Evolutionary conservation across 1,139 yeast genomes (phyloP).

Genomic region (Suhomyces yuchorum): DNA sequence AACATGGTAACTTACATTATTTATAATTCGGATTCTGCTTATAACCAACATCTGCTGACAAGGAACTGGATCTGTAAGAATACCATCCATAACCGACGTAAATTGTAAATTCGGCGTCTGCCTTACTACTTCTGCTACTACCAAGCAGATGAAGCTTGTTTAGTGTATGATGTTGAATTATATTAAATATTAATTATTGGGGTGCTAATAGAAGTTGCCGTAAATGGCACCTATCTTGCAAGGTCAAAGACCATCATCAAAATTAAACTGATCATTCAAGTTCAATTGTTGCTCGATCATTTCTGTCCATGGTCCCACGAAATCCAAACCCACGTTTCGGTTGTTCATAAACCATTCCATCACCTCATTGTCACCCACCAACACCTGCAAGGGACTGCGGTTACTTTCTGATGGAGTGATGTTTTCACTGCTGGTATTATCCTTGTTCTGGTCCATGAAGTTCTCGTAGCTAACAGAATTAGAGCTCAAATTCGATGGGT

Average conservation of each 20-base stretch:
- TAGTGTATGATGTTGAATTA: too few species aligned
- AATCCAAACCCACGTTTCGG: constrained; percentile 71
- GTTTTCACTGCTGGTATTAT: constrained; percentile 6
- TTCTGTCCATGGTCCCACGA: constrained; percentile 88
- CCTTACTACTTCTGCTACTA: too few species aligned
- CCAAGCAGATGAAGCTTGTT: too few species aligned
- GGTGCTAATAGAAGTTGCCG: too few species aligned
- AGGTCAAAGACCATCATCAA: constrained; percentile 26
- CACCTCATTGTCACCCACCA: constrained; percentile 54
- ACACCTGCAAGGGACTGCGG: constrained; percentile 11
- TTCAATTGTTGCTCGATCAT: constrained; percentile 68
- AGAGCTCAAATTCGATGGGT: background rate
- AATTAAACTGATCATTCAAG: constrained; percentile 38
- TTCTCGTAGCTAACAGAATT: constrained; percentile 1
- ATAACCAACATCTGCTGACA: too few species aligned
- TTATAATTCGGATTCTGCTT: too few species aligned
- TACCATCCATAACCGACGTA: too few species aligned
- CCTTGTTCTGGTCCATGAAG: constrained; percentile 4
- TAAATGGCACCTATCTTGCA: too few species aligned
- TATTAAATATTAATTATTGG: too few species aligned
- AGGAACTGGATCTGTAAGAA: too few species aligned
- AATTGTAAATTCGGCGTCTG: too few species aligned
- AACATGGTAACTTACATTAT: too few species aligned
- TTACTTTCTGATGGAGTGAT: constrained; percentile 10
- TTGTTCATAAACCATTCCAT: constrained; percentile 75